Evolutionary conservation across 352 stramenopile genomes (phyloP).

Genomic region (Phytopythium vexans): DNA sequence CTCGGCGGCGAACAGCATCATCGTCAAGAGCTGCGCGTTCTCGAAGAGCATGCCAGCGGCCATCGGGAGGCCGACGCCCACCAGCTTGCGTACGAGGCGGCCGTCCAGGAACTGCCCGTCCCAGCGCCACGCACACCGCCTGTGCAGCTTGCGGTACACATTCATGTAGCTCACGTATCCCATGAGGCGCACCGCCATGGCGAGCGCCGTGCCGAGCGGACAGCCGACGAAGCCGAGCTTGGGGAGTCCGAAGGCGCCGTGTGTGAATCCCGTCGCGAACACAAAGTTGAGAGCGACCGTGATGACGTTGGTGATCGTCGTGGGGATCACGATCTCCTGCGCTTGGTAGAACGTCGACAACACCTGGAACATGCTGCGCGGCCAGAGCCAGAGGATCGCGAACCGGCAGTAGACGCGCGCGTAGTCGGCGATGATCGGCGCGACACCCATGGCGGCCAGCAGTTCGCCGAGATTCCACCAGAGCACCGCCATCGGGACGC

Average conservation of each 20-base stretch:
- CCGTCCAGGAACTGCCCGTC: constrained; percentile 45
- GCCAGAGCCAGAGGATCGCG: constrained; percentile 72
- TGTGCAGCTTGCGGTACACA: constrained; percentile 43
- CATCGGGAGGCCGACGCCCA: constrained; percentile 52
- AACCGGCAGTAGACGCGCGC: constrained; percentile 59
- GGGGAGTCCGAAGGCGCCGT: constrained; percentile 55
- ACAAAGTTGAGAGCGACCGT: constrained; percentile 61
- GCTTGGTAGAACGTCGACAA: constrained; percentile 78
- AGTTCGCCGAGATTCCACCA: constrained; percentile 76
- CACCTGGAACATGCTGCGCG: constrained; percentile 77
- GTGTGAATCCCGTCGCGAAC: constrained; percentile 60
- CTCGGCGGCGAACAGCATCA: constrained; percentile 67
- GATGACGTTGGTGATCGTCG: constrained; percentile 51
- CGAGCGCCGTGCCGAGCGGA: constrained; percentile 61
- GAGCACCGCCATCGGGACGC: constrained; percentile 60
- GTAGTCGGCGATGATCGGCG: constrained; percentile 36
- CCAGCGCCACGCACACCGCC: constrained; percentile 53
- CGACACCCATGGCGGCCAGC: constrained; percentile 37
- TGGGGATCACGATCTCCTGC: constrained; percentile 77
- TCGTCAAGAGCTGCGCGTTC: constrained; percentile 75
- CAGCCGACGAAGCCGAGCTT: constrained; percentile 73
- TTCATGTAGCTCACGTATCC: constrained; percentile 75
- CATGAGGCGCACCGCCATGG: constrained; percentile 46
- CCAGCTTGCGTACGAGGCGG: constrained; percentile 37
- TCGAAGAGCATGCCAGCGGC: constrained; percentile 68